phyloP scores from a whole-genome alignment of 1,139 yeast genomes.

The Yamadazyma sp. region DNA sequence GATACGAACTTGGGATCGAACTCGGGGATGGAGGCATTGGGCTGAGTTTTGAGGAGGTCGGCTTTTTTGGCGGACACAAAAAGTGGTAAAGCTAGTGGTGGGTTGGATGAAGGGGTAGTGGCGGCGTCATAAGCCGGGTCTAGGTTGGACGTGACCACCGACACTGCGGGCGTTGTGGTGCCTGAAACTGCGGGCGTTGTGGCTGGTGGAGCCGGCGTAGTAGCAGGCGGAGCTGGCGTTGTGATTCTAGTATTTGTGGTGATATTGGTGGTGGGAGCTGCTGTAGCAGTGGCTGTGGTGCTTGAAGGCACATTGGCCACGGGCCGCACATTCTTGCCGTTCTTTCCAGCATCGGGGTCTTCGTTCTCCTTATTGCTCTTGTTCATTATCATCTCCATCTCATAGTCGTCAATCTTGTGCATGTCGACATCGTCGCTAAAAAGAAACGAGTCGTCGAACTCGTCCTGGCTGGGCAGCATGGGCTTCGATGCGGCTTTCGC shows the following conservation, averaged over 20 bases:
- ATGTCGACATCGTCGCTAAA: constrained; percentile 60
- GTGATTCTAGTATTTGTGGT: too few relatives aligned
- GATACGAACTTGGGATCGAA: constrained; percentile 52
- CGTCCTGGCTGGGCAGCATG: constrained; percentile 16
- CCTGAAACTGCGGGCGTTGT: not conserved
- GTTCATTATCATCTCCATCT: constrained; percentile 26
- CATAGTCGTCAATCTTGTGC: constrained; percentile 30
- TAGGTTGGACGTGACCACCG: not conserved
- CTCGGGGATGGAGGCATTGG: constrained; percentile 37
- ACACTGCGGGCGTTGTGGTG: not conserved
- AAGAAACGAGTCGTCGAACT: constrained; percentile 63
- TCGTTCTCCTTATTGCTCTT: constrained; percentile 14
- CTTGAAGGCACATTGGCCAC: not conserved
- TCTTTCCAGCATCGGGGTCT: constrained; percentile 4
- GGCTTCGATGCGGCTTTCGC: not conserved
- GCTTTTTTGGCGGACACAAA: constrained; percentile 66
- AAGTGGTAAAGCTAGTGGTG: constrained; percentile 20
- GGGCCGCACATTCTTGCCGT: too few relatives aligned
- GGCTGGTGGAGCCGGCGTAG: not conserved
- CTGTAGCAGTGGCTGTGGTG: not conserved
- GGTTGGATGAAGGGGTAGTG: not conserved
- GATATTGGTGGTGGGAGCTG: not conserved
- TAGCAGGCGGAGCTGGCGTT: too few relatives aligned
- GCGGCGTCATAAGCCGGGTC: too few relatives aligned
- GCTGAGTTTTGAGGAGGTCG: constrained; percentile 46